These are phyloP conservation scores for Candida ficus DNA, from an alignment of 805 yeast species.

Conservation along the genomic window DNA sequence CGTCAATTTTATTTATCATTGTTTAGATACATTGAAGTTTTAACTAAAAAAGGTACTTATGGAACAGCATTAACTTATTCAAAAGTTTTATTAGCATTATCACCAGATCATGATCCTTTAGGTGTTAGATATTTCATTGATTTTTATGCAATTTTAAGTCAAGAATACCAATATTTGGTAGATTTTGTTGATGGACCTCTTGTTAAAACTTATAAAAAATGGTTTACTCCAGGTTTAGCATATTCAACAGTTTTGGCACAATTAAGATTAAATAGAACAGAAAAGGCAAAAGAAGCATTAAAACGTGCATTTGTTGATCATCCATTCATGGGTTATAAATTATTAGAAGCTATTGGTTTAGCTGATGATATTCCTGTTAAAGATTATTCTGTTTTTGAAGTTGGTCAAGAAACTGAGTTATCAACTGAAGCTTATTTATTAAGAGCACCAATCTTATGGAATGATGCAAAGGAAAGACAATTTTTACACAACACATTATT, in stretches of 20 bases:
- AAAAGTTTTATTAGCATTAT: slow-evolving; percentile 61
- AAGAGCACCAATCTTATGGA: slow-evolving; percentile 53
- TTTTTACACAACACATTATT: slow-evolving; percentile 44
- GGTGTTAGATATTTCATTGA: slow-evolving; percentile 84
- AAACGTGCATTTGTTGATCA: slow-evolving; percentile 46
- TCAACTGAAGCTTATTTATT: slow-evolving; percentile 54
- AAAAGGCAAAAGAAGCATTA: slow-evolving; percentile 44
- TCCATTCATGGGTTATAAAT: slow-evolving; percentile 50
- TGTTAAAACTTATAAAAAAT: slow-evolving; percentile 49
- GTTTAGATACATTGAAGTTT: slow-evolving; percentile 62
- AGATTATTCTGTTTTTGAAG: slow-evolving; percentile 22
- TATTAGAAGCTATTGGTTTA: slow-evolving; percentile 43
- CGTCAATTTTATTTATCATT: slow-evolving; percentile 71
- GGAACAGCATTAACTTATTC: slow-evolving; percentile 73
- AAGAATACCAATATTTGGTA: slow-evolving; percentile 57
- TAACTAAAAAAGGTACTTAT: slow-evolving; percentile 74
- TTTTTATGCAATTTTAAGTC: slow-evolving; percentile 63
- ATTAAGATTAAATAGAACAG: slow-evolving; percentile 35
- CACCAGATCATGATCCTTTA: slow-evolving; percentile 77
- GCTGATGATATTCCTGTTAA: slow-evolving; percentile 26
- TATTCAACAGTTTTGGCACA: slow-evolving; percentile 65
- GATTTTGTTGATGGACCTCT: slow-evolving; percentile 54
- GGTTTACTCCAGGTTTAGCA: slow-evolving; percentile 71
- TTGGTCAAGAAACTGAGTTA: slow-evolving; percentile 28
- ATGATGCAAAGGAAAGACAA: slow-evolving; percentile 37